phyloP scores from a whole-genome alignment of 768 basidiomycete genomes.

The Clavaria fumosa region DNA sequence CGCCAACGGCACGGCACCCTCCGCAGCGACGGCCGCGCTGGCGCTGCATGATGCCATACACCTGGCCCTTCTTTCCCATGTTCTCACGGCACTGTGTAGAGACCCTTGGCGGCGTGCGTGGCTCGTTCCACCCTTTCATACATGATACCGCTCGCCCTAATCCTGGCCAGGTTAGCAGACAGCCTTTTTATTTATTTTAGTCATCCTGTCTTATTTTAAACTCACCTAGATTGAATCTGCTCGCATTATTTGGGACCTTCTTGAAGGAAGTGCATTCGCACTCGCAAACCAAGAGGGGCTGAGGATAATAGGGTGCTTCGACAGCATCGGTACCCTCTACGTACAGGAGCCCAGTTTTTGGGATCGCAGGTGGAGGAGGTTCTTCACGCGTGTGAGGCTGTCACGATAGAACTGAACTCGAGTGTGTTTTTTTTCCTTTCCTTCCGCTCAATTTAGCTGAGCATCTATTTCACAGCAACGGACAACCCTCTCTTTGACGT shows the following conservation, averaged over 20 bases:
- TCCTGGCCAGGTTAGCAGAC: conserved; percentile 58
- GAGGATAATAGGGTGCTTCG: conserved; percentile 55
- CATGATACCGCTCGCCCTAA: conserved; percentile 73
- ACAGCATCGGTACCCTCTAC: conserved; percentile 59
- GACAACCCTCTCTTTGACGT: conserved; percentile 72
- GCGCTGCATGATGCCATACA: too few species aligned
- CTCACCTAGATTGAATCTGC: conserved; percentile 58
- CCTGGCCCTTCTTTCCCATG: too few species aligned
- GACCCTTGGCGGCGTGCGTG: too few species aligned
- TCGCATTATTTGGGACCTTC: conserved; percentile 40
- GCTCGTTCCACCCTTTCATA: too few species aligned
- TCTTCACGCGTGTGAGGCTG: conserved; percentile 36
- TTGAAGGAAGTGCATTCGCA: conserved; percentile 50
- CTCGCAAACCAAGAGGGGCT: conserved; percentile 38
- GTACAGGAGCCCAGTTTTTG: conserved; percentile 62
- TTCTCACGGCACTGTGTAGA: too few species aligned
- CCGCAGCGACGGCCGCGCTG: too few species aligned
- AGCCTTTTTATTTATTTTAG: neutral
- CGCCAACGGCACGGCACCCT: too few species aligned
- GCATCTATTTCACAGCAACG: conserved; percentile 35
- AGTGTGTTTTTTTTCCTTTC: conserved; percentile 30
- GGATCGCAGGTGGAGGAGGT: conserved; percentile 72
- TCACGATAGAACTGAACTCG: conserved; percentile 65
- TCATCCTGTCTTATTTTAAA: neutral
- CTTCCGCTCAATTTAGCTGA: conserved; percentile 5